Percentiles rank a stretch among this genome's conserved stretches.
phyloP scores from a whole-genome alignment of 768 basidiomycete genomes.

The Tremella mesenterica region DNA sequence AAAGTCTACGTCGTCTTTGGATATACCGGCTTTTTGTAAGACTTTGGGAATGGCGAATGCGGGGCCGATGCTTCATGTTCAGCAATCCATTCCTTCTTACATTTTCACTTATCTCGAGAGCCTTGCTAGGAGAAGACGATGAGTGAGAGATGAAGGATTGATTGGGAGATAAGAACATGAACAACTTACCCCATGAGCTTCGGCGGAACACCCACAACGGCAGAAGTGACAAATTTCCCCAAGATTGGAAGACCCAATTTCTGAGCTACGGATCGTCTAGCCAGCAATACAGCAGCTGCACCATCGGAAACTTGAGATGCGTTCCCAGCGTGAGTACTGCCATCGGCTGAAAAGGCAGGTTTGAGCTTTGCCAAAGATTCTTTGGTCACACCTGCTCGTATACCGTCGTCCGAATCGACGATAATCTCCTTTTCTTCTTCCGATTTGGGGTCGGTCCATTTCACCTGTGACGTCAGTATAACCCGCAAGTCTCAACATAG shows the following conservation, averaged over 20 bases:
- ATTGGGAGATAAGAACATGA: neutral
- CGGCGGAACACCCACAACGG: constrained; percentile 59
- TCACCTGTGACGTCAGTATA: constrained; percentile 42
- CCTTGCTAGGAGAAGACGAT: too few relatives aligned
- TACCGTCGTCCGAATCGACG: constrained; percentile 73
- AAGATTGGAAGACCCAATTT: constrained; percentile 67
- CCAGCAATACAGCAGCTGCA: constrained; percentile 72
- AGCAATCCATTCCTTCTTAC: neutral
- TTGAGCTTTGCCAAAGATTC: constrained; percentile 72
- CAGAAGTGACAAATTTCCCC: constrained; percentile 70
- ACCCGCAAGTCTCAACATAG: neutral
- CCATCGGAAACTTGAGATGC: constrained; percentile 71
- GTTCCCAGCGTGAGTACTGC: constrained; percentile 49
- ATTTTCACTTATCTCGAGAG: neutral
- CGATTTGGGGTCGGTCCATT: constrained; percentile 46
- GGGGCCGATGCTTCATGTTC: constrained; percentile 56
- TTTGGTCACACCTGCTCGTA: constrained; percentile 69
- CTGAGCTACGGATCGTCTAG: constrained; percentile 68
- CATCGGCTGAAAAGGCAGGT: constrained; percentile 60
- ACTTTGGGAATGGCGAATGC: constrained; percentile 71
- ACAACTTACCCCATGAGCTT: constrained; percentile 35
- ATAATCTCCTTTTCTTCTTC: constrained; percentile 53
- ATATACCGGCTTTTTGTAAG: constrained; percentile 60
- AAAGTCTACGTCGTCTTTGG: constrained; percentile 47
- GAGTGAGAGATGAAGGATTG: neutral